Evolutionary conservation across 75 land plant species (phyloP), one percentile per base, ranked within the genome.

Genomic region (Sequoia sempervirens): DNA sequence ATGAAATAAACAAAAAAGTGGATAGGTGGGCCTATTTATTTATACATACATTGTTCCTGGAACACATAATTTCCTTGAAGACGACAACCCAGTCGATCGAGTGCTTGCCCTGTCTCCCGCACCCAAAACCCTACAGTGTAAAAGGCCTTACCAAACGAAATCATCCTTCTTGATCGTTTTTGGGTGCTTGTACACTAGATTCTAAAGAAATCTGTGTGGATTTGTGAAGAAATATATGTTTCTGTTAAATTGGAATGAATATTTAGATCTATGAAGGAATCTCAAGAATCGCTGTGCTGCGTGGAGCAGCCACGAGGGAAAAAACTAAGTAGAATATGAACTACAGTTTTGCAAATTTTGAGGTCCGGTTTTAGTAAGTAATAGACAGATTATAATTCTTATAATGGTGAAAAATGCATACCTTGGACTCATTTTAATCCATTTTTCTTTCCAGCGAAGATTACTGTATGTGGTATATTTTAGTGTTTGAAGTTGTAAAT

Each of bases 31-130:
- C 1, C 23, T 61, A 5, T 23, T 6, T 61, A 0, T 23, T 23
- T 28, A 38, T 32, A 32, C 80, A 75, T 86, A 91, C 94, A 78
- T 41, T 89, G 90, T 70, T 91, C 96, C 58, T 88, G 93, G 89
- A 88, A 92, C 84, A 87, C 88, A 87, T 93, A 87, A 66, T 88
- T 86, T 70, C 95, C 96, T 83, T 96, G 99, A 83, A 96, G 88
- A 66, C 92, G 92, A 82, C 87, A 90, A 72, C 99, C 99, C 47
- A 96, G 92, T 32, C 99, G 99, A 89, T 96, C 99, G 28, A 96
- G 78, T 80, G 99, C 99, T 83, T 96, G 96, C 53, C 99, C 99
- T 32, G 97, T 95, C 87, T 90, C 94, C 8, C 99, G 93, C 68
- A 95, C 88, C 95, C 95, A 96, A 90, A 90, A 93, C 81, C 97